Evolutionary conservation across 2,329 filamentous ascomycete genomes (phyloP).

Genomic region (Alternaria sp.): DNA sequence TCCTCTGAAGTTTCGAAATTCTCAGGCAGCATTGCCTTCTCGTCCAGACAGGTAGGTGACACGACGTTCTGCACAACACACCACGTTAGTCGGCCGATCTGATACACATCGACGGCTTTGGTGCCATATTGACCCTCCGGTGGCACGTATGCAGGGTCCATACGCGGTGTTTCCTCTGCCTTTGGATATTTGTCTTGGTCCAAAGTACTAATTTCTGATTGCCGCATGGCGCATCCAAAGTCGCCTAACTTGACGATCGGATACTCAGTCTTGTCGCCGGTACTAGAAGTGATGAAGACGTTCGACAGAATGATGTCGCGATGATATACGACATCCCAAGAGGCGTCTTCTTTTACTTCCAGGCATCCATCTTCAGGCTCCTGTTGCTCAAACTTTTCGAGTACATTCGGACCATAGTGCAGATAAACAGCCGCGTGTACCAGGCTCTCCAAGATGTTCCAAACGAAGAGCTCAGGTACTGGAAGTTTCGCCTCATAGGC

Average conservation of each 20-base stretch:
- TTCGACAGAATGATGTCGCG: not conserved
- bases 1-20: not conserved
- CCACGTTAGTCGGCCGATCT: not conserved
- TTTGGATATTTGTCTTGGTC: not conserved
- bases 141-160: not conserved
- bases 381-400: not conserved
- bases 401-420: not conserved
- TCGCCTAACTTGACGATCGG: not conserved
- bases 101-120: not conserved
- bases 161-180: not conserved
- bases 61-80: not conserved
- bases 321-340: not conserved
- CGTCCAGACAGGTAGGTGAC: not conserved
- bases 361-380: not conserved
- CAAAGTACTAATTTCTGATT: not conserved
- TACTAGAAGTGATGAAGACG: not conserved
- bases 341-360: not conserved
- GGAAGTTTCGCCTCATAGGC: not conserved
- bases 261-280: not conserved
- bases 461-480: not conserved
- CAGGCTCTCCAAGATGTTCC: not conserved
- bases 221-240: not conserved
- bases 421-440: not conserved
- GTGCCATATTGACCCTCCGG: not conserved
- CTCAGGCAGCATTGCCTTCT: not conserved